Evolutionary conservation across 140 eudicot genomes (phyloP).

Genomic region (Anethum foeniculum): DNA sequence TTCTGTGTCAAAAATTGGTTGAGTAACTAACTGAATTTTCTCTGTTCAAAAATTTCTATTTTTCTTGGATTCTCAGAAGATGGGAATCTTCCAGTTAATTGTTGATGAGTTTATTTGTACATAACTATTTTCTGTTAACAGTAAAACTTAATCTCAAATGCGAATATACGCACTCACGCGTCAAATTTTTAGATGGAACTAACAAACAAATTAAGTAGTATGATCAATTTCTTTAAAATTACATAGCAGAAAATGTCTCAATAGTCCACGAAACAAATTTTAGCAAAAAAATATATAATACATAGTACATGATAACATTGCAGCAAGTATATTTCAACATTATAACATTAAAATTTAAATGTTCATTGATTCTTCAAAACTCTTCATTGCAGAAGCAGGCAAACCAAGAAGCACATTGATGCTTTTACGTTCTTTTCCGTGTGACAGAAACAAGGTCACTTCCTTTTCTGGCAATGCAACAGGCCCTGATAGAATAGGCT

Average conservation of each 20-base stretch:
- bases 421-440: constrained; percentile 9
- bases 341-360: background rate
- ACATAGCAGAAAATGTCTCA: background rate
- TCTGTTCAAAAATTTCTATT: too few species aligned
- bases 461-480: constrained; percentile 17
- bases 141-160: too few species aligned
- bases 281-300: background rate
- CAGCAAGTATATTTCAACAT: background rate
- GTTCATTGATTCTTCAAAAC: constrained; percentile 11
- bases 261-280: background rate
- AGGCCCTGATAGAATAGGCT: constrained; percentile 12
- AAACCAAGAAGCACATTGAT: constrained; percentile 15
- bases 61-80: too few species aligned
- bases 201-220: background rate
- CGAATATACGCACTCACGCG: too few species aligned
- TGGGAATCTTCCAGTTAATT: too few species aligned
- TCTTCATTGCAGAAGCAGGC: constrained; percentile 17
- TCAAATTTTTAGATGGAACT: background rate
- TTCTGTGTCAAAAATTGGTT: too few species aligned
- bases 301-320: background rate
- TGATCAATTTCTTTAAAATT: background rate
- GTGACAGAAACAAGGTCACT: constrained; percentile 13
- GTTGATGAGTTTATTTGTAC: too few species aligned
- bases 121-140: too few species aligned
- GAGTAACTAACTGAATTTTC: too few species aligned